These are phyloP conservation scores for Sarocladium brachiariae DNA, from an alignment of 2,329 filamentous ascomycete species.

Conservation along the genomic window DNA sequence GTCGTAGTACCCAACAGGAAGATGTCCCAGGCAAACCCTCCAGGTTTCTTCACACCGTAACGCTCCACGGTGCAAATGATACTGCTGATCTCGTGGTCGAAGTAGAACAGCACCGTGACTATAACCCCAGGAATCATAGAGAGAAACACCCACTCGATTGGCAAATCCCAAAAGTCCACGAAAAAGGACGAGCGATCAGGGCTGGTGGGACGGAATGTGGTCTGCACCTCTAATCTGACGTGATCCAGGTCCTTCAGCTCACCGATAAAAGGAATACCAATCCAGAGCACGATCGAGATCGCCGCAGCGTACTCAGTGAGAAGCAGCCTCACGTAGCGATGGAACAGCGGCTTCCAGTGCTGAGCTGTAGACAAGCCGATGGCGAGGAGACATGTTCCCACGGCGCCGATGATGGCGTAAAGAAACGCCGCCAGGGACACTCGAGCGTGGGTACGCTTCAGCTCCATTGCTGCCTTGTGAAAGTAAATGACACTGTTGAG, in stretches of 20 bases:
- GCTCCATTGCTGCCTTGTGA: slow-evolving; percentile 58
- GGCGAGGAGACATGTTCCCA: slow-evolving; percentile 56
- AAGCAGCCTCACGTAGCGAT: slow-evolving; percentile 53
- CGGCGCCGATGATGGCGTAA: slow-evolving; percentile 56
- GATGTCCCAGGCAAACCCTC: slow-evolving; percentile 60
- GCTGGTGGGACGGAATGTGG: slow-evolving; percentile 47
- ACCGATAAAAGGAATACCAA: slow-evolving; percentile 54
- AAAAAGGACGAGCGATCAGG: slow-evolving; percentile 50
- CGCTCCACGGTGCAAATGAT: slow-evolving; percentile 59
- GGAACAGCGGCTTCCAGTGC: slow-evolving; percentile 54
- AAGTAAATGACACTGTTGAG: slow-evolving; percentile 64
- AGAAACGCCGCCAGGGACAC: slow-evolving; percentile 57
- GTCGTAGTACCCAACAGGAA: slow-evolving; percentile 55
- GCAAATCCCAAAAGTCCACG: slow-evolving; percentile 56
- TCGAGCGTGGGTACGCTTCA: slow-evolving; percentile 49
- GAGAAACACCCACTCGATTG: slow-evolving; percentile 51
- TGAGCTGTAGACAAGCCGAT: slow-evolving; percentile 55
- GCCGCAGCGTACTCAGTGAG: slow-evolving; percentile 59
- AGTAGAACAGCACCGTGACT: slow-evolving; percentile 62
- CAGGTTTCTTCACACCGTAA: slow-evolving; percentile 54
- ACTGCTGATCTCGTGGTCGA: slow-evolving; percentile 62
- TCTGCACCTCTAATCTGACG: slow-evolving; percentile 48
- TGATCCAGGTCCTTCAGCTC: slow-evolving; percentile 53
- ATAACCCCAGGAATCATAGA: slow-evolving; percentile 57
- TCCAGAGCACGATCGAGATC: slow-evolving; percentile 60